Base-by-base conservation (phyloP, 1,284 basidiomycete genomes). In the Cyathus olla region DNA sequence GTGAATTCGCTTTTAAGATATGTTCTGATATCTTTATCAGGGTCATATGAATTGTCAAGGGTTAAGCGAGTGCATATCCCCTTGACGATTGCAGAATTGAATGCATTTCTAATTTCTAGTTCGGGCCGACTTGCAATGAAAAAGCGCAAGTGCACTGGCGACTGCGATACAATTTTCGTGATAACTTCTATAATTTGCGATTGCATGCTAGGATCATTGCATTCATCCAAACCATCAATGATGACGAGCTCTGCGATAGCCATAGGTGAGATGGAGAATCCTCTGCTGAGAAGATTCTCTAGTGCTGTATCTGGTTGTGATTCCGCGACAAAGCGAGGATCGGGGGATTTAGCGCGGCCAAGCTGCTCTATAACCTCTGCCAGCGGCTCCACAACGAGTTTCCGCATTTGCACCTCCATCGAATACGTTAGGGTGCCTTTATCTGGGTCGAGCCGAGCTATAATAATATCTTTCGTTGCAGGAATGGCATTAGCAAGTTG, bases 161-260 rank as follows among this genome's bases (percentile, higher is more conserved):
- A 21, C 8, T 31, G n/a, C 9, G 5, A 3, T 37, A 55, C 11
- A 24, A 24, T 21, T 2, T 26, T 15, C 17, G 37, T 11, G 8
- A 55, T 55, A 6, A 29, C 15, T 6, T 21, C 10, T 29, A 55
- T 10, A 21, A 55, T 55, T 24, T 22, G 15, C 4, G n/a, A 27
- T 37, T 55, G 53, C 5, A 22, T 3, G 2, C 9, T 21, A 10
- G 21, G 22, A 40, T 42, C 22, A 8, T 15, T 44, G 39, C 53
- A 55, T 42, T 55, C 53, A 37, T 55, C 53, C 17, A 55, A 24
- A 31, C 53, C 53, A 44, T 55, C 53, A 40, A 55, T 55, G 26
- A 44, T 27, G 11, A 55, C 24, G 17, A 55, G 35, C 10, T 17
- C 5, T 42, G 39, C 10, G 6, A 42, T 42, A n/a, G 15, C 39